A percentile compares a stretch with the other conserved stretches of the same genome.
Conservation (phyloP, 202 grass and related monocot genomes). For the Setaria viridis region DNA sequence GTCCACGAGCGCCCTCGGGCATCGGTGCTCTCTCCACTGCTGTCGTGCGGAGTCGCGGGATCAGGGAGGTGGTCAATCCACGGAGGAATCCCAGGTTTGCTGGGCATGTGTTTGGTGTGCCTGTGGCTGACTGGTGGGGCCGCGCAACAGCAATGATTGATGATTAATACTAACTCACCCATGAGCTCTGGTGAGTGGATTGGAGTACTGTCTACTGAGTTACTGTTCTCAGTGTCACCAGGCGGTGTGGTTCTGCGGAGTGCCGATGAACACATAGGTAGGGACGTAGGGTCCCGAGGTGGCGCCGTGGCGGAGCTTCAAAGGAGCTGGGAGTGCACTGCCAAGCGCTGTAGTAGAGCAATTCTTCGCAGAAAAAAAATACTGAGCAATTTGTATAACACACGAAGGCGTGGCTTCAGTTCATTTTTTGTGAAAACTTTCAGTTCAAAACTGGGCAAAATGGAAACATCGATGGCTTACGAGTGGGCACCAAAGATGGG, state of each 20-base stretch:
- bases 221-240: not conserved
- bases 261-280: too few species aligned
- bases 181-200: not conserved
- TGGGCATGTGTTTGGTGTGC: not conserved
- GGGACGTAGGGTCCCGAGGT: too few species aligned
- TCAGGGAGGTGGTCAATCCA: not conserved
- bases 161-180: not conserved
- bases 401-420: too few species aligned
- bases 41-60: not conserved
- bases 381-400: too few species aligned
- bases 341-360: too few species aligned
- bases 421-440: not conserved
- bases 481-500: not conserved
- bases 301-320: too few species aligned
- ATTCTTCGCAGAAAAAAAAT: too few species aligned
- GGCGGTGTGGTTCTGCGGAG: too few species aligned
- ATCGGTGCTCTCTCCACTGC: not conserved
- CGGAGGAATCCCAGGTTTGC: conserved; percentile 24
- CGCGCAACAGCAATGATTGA: not conserved
- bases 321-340: too few species aligned
- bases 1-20: conserved; percentile 50
- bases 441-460: not conserved
- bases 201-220: not conserved
- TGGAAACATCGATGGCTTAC: not conserved
- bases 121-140: not conserved